Conservation (phyloP, 2,329 filamentous ascomycete genomes). For the Aspergillus costaricaensis region DNA sequence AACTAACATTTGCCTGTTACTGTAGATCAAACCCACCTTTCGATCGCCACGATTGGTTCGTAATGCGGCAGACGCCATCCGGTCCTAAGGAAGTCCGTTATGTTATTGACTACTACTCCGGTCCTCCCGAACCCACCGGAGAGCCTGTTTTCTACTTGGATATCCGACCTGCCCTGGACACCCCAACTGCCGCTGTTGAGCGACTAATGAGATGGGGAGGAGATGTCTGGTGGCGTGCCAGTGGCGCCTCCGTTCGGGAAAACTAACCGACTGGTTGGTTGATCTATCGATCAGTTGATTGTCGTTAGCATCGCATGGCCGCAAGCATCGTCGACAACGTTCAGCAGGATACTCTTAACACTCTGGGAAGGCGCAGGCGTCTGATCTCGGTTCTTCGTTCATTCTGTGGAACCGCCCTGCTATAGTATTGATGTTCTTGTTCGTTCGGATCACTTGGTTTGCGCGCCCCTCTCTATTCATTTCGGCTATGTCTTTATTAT, state of each 20-base stretch:
- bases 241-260: slow-evolving; percentile 63
- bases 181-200: slow-evolving; percentile 77
- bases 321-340: not conserved
- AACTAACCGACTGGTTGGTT: slow-evolving; percentile 13
- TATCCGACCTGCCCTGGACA: slow-evolving; percentile 83
- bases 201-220: slow-evolving; percentile 84
- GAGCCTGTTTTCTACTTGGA: slow-evolving; percentile 96
- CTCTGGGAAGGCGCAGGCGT: slow-evolving; percentile 29
- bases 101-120: slow-evolving; percentile 95
- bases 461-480: not conserved
- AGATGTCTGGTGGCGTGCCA: slow-evolving; percentile 90
- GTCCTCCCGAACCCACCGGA: slow-evolving; percentile 75
- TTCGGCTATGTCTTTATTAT: not conserved
- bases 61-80: slow-evolving; percentile 67
- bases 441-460: not conserved
- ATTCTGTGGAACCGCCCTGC: slow-evolving; percentile 8
- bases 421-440: slow-evolving; percentile 10
- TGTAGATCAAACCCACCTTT: slow-evolving; percentile 79
- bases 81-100: slow-evolving; percentile 83
- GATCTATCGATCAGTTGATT: no score
- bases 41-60: slow-evolving; percentile 96
- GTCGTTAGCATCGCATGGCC: not conserved
- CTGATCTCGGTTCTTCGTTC: slow-evolving; percentile 13
- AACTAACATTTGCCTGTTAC: not conserved
- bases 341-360: slow-evolving; percentile 1